A percentile compares a stretch with the other conserved stretches of the same genome.
phyloP scores from a whole-genome alignment of 2,329 filamentous ascomycete species.

The Colletotrichum eleusines region DNA sequence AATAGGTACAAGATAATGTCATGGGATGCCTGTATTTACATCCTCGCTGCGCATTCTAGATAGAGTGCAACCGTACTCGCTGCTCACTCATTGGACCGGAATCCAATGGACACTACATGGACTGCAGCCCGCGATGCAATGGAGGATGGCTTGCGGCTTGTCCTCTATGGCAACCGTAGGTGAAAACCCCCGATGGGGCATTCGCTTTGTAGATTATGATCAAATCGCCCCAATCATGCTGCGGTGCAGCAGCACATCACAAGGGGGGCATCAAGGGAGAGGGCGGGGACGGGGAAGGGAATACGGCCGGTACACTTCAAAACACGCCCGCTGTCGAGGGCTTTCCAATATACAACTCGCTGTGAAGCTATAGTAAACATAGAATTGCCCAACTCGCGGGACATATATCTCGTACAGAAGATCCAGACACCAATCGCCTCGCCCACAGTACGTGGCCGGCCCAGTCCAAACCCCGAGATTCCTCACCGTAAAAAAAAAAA shows the following conservation, averaged over 20 bases:
- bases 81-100: not conserved
- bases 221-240: not conserved
- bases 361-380: constrained; percentile 7
- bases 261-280: too few species aligned
- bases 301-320: not conserved
- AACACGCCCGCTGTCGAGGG: not conserved
- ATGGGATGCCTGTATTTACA: not conserved
- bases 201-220: not conserved
- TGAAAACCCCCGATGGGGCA: too few species aligned
- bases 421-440: not conserved
- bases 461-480: not conserved
- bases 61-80: not conserved
- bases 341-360: constrained; percentile 10
- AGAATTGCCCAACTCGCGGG: not conserved
- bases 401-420: constrained; percentile 1
- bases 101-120: not conserved
- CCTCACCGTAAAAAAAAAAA: not conserved
- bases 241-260: not conserved
- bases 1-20: not conserved
- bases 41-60: not conserved
- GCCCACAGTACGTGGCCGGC: not conserved
- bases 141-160: not conserved
- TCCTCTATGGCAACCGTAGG: too few species aligned
- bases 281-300: too few species aligned
- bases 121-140: not conserved